Evolutionary conservation across 805 yeast species (phyloP).

Genomic region (Jamesozyma hellenica): DNA sequence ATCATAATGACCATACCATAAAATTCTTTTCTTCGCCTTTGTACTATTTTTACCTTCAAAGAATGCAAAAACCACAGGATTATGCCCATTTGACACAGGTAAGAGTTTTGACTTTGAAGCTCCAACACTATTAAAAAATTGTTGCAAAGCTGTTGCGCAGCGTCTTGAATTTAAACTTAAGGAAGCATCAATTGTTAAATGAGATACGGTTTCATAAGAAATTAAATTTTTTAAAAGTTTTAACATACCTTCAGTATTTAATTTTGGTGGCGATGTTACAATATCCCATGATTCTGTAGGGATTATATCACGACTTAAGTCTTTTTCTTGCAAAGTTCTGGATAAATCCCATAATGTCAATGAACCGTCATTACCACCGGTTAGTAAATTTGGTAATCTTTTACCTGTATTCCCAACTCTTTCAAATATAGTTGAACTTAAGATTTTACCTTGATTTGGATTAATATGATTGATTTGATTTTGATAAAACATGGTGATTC

Average conservation of each 20-base stretch:
- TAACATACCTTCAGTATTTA: constrained; percentile 55
- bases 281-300: background rate
- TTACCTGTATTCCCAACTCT: constrained; percentile 17
- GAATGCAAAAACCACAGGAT: constrained; percentile 74
- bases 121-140: constrained; percentile 57
- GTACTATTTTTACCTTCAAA: constrained; percentile 40
- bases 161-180: constrained; percentile 66
- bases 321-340: constrained; percentile 1
- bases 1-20: constrained; percentile 96
- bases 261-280: constrained; percentile 6
- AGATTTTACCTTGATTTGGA: constrained; percentile 46
- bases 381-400: constrained; percentile 39
- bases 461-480: constrained; percentile 39
- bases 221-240: constrained; percentile 52
- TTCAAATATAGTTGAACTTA: constrained; percentile 44
- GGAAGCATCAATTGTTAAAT: constrained; percentile 30
- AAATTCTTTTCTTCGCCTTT: constrained; percentile 35
- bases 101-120: constrained; percentile 55
- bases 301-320: background rate
- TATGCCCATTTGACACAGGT: constrained; percentile 59
- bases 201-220: constrained; percentile 68
- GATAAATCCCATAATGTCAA: constrained; percentile 59
- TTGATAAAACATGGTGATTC: constrained; percentile 35
- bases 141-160: constrained; percentile 69
- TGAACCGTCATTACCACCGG: constrained; percentile 64